A percentile compares a stretch with the other conserved stretches of the same genome.
These are phyloP conservation scores for Tagetes patula DNA, from an alignment of 129 eudicot genomes.

Conservation along the genomic window DNA sequence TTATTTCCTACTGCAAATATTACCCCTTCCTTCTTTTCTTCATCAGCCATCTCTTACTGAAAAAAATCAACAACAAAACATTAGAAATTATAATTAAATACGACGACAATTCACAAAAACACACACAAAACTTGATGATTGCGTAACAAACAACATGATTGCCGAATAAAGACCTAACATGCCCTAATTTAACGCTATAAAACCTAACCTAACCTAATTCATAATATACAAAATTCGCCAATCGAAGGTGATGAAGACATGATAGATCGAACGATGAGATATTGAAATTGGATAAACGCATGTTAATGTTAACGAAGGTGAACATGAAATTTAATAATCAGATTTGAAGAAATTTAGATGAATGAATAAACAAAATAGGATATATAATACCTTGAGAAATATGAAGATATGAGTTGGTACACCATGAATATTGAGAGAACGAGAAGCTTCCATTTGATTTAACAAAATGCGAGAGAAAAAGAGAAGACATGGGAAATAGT, in stretches of 20 bases:
- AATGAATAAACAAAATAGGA: background rate
- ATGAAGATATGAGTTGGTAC: conserved; percentile 22
- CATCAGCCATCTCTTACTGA: conserved; percentile 43
- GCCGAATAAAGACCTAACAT: conserved; percentile 1
- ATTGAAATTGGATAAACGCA: conserved; percentile 2
- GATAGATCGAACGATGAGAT: conserved; percentile 12
- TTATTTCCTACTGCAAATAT: conserved; percentile 46
- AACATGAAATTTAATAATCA: background rate
- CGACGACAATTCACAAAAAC: background rate
- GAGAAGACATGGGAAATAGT: conserved; percentile 33
- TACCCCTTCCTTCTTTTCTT: conserved; percentile 44
- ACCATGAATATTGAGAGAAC: conserved; percentile 25
- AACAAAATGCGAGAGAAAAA: conserved; percentile 7
- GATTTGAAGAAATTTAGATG: conserved; percentile 4
- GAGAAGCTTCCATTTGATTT: conserved; percentile 27
- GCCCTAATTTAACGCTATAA: background rate
- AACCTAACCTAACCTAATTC: conserved; percentile 18
- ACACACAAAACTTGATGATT: background rate
- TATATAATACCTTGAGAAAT: conserved; percentile 17
- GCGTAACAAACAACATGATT: conserved; percentile 8
- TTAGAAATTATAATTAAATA: background rate
- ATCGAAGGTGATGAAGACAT: conserved; percentile 19
- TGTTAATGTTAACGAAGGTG: background rate
- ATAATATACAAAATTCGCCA: conserved; percentile 1
- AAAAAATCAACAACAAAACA: conserved; percentile 10